Base-by-base conservation (phyloP, 208 protist genomes). In the Crithidia mellificae region DNA sequence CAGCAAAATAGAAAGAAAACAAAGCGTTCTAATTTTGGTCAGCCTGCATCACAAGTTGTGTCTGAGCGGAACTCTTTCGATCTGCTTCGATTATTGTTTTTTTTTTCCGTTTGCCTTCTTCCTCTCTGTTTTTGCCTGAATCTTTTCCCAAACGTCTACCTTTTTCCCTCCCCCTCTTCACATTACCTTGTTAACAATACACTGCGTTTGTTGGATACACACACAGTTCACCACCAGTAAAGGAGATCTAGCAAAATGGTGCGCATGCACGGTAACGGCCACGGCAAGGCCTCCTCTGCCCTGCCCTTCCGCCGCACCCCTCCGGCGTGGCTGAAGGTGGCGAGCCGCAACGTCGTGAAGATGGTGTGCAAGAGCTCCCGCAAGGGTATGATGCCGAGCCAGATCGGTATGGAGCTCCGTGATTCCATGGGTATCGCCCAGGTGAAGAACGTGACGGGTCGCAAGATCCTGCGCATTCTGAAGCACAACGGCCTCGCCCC, bases 381-480 rank as follows among this genome's bases (percentile, higher is more conserved):
- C 78, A 99, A 99, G 92, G 99, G 99, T 81, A 76, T 99, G 53
- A 93, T 98, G 54, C 99, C 99, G 62, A 99, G 98, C 55, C 92
- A 98, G 77, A 99, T 99, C 78, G 99, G 99, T 89, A n/a, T 99
- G 65, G 86, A 99, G 74, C 94, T 99, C 34, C 95, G 99, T 89
- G 99, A 99, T 90, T 98, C 96, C 25, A 96, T 99, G 88, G 99
- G 99, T 92, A 93, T 99, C 76, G 98, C 98, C 55, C 96, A 99
- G 84, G 95, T 99, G 75, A 97, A 98, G 75, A 94, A 91, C 71
- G 88, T 99, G 68, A 99, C 99, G 44, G 99, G 99, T 53, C 92
- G 81, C 76, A 99, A 99, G 92, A 99, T 99, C 69, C 88, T 99
- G 54, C 97, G 99, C 80, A 99, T 99, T 71, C 96, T 99, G 22